A percentile compares a stretch with the other conserved stretches of the same genome.
phyloP scores from a whole-genome alignment of 2,329 filamentous ascomycete genomes.

The Gnomoniopsis sp. region DNA sequence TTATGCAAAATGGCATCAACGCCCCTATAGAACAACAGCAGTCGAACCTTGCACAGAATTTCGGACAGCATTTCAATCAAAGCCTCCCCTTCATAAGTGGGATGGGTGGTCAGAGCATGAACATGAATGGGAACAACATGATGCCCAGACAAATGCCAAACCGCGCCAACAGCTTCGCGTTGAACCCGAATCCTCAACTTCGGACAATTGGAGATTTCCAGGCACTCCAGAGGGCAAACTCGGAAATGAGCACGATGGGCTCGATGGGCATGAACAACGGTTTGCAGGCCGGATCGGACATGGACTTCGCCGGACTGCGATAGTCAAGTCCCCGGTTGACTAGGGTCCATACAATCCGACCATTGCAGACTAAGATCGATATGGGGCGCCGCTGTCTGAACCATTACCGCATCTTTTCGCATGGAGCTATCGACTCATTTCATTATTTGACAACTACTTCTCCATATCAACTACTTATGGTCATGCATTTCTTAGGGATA shows the following conservation, averaged over 20 bases:
- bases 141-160: slow-evolving; percentile 34
- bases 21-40: slow-evolving; percentile 29
- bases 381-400: background rate
- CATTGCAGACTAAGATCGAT: background rate
- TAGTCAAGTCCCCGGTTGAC: slow-evolving; percentile 19
- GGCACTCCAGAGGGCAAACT: slow-evolving; percentile 42
- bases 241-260: slow-evolving; percentile 35
- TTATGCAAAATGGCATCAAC: slow-evolving; percentile 32
- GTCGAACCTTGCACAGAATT: slow-evolving; percentile 28
- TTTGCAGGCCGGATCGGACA: slow-evolving; percentile 29
- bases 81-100: slow-evolving; percentile 22
- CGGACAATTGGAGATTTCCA: slow-evolving; percentile 49
- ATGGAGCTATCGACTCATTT: background rate
- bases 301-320: slow-evolving; percentile 38
- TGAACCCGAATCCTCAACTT: slow-evolving; percentile 33
- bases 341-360: background rate
- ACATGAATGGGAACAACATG: slow-evolving; percentile 21
- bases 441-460: background rate
- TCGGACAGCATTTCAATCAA: slow-evolving; percentile 25
- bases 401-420: background rate
- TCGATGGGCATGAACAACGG: slow-evolving; percentile 31
- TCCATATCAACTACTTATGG: background rate
- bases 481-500: background rate
- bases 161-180: slow-evolving; percentile 37
- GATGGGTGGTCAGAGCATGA: slow-evolving; percentile 17